Base-by-base conservation (phyloP, 176 grass and related monocot genomes). In the Melocanna baccifera region DNA sequence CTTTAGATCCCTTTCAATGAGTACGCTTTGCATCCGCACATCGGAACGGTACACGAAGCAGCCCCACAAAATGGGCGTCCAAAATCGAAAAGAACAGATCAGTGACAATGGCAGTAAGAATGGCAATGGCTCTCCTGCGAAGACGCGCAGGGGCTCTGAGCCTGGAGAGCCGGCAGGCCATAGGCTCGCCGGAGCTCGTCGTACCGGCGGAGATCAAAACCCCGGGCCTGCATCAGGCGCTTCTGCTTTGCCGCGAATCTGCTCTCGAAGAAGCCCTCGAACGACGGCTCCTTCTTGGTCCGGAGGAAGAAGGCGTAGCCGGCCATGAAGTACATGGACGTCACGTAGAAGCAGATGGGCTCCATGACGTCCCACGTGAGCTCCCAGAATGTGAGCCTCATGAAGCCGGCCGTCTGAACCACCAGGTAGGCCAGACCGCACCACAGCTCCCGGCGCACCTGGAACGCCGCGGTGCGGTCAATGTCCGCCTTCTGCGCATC, bases 321-420 rank as follows among this genome's bases (percentile, higher is more conserved):
- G 0, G 85, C 92, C 91, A 98, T 95, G 87, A 98, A 93, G 83
- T 98, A 95, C 52, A 90, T 36, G 28, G 93, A 98, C 63, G 92
- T 92, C 32, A 98, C 92, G 20, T 90, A 98, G 85, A 95, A 98
- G 89, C 95, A 98, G 48, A 98, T 98, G 45, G 95, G 95, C 85
- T 98, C 95, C 95, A 98, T 98, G 7, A 98, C 95, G n/a, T 98
- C 93, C 95, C 95, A 98, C 19, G 92, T 93, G 1, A 98, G 91
- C 91, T 98, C 95, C 92, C 95, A 98, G 78, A 98, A 98, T 7
- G 95, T 98, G 46, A 98, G 91, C 84, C 95, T 79, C 92, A 91
- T 89, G 85, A 98, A 95, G 32, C 86, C 93, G 10, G 79, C 87
- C 12, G 95, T 98, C 71, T 98, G 95, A 29, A 86, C 22, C 23